Base-by-base conservation (phyloP, 106 monocot species). In the Dactylorhiza incarnata region DNA sequence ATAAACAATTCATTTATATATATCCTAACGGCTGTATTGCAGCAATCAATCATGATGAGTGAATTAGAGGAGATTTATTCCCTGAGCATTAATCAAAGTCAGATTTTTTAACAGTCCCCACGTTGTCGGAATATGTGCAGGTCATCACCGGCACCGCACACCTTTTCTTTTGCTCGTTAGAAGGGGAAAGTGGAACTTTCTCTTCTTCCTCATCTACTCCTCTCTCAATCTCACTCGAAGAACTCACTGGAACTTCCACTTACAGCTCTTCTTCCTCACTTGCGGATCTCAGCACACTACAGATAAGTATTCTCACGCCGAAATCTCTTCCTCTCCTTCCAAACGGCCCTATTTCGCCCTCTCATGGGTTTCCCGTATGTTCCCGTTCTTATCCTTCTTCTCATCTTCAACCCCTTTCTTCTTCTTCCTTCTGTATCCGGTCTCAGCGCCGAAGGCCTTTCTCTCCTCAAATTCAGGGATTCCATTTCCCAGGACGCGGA, bases 391-490 rank as follows among this genome's bases (percentile, higher is more conserved):
- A 4, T 55, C 52, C 9, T 24, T 4, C 55, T 23, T 47, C 72
- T 72, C 48, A 45, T 26, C 46, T 77, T 51, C 67, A 52, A 5
- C 43, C 68, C 12, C 50, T 24, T 76, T 45, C 51, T 74, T 45
- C 51, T 74, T 25, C 44, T 72, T n/a, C 53, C 72, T 65, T 59
- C 45, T 6, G 61, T 22, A 12, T 25, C 9, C 44, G 76, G 72
- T 45, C 44, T 88, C 54, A 90, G 80, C 58, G 71, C 37, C 14
- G 89, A 94, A 78, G 89, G 84, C 43, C 19, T 69, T 52, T 85
- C 87, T 14, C 91, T 94, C 24, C 91, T 94, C 73, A 73, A 79
- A 25, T 87, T 94, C 83, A 85, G 78, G 65, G 37, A 54, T 13
- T 82, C 86, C 78, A 82, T 91, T 48, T 16, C 19, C 13, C 70